Base-by-base conservation (phyloP, 345 rosid species). In the Chamaenerion angustifolium region DNA sequence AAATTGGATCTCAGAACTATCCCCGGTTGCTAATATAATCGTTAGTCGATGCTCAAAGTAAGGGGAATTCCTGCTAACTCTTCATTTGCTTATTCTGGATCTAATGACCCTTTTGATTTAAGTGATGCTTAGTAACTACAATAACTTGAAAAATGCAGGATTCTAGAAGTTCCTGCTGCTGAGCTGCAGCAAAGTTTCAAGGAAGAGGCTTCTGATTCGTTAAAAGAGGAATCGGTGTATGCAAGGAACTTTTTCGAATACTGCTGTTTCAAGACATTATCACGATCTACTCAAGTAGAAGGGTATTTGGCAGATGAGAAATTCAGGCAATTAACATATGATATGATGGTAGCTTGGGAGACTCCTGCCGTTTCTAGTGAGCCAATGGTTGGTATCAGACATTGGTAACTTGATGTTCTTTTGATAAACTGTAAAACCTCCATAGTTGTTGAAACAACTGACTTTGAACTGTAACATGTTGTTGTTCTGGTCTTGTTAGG, bases 341-440 rank as follows among this genome's bases (percentile, higher is more conserved):
- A 92, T 61, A 84, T 88, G 94, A 92, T 92, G 98, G 63, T 92
- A 54, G 96, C 94, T 43, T 92, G 96, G 98, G 96, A 85, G 64
- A 52, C 73, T 59, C 98, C 96, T 9, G 70, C 76, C 23, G 79
- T 78, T 66, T 45, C 82, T 49, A 84, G 80, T 73, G 81, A 71
- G 67, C 73, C 90, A 65, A 47, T 59, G 41, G 61, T 61, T 56
- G 70, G 74, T 52, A 94, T 87, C 69, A 68, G 75, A 23, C 27
- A 23, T 23, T 5, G 27, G 10, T 31, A 31, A 31, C 37, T 31
- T 31, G 37, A 31, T 31, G 59, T 35, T 45, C 52, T 18, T 37
- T 59, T 4, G 11, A 23, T 54, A 16, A 47, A 46, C 56, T 48
- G 62, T 18, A 19, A 43, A 46, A 9, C n/a, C 42, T 13, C 11